A percentile compares a stretch with the other conserved stretches of the same genome.
phyloP scores from a whole-genome alignment of 129 eudicot species.

The Kitagawia praeruptora region DNA sequence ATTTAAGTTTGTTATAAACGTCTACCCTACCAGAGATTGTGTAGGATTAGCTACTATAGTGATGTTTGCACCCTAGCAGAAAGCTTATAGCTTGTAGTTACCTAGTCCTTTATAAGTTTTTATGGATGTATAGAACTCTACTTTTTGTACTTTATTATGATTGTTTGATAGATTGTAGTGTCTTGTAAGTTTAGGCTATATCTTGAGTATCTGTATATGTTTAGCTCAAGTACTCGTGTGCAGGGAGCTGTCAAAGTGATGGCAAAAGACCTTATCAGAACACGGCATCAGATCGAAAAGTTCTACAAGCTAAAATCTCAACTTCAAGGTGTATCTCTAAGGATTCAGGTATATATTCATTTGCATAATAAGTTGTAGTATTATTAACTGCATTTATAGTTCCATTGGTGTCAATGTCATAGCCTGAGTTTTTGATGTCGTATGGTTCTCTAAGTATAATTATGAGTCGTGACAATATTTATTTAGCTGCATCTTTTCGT shows the following conservation, averaged over 20 bases:
- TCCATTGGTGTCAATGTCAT: background rate
- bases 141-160: background rate
- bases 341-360: slow-evolving; percentile 60
- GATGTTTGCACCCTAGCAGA: background rate
- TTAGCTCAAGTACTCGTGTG: slow-evolving; percentile 5
- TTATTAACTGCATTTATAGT: background rate
- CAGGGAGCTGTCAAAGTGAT: slow-evolving; percentile 96
- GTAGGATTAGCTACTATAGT: background rate
- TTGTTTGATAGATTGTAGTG: background rate
- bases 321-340: slow-evolving; percentile 87
- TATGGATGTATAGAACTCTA: background rate
- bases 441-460: background rate
- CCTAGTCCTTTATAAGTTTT: background rate
- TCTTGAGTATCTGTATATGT: background rate
- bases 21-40: background rate
- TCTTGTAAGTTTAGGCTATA: background rate
- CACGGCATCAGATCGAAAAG: slow-evolving; percentile 88
- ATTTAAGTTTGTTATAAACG: background rate
- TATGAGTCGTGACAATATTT: background rate
- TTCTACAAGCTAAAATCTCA: slow-evolving; percentile 93
- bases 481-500: background rate
- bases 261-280: slow-evolving; percentile 97
- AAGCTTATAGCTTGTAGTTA: background rate
- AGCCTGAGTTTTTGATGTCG: background rate
- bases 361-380: background rate